Evolutionary conservation across 441 rosid genomes (phyloP).

Genomic region (Breynia disticha): DNA sequence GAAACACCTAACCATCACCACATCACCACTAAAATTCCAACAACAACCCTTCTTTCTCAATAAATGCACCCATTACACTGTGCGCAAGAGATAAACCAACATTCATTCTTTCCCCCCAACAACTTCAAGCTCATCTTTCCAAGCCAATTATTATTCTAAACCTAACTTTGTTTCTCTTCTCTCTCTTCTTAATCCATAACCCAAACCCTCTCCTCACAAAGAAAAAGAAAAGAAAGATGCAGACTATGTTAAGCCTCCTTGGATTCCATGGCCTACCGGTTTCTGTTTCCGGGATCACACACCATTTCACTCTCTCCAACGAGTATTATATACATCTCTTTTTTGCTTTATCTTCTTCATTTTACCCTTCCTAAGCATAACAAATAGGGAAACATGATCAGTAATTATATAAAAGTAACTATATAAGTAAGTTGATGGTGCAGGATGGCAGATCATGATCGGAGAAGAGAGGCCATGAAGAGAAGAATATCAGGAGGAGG

Average conservation of each 20-base stretch:
- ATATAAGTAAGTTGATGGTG: background rate
- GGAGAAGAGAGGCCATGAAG: conserved; percentile 38
- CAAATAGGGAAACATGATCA: no score
- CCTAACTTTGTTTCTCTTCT: background rate
- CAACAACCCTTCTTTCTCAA: no score
- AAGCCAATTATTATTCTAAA: background rate
- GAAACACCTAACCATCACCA: no score
- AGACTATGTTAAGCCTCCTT: conserved; percentile 33
- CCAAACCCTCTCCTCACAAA: background rate
- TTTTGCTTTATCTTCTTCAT: background rate
- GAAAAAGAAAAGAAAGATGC: conserved; percentile 19
- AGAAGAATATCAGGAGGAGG: conserved; percentile 24
- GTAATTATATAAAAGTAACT: background rate
- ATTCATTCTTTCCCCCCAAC: background rate
- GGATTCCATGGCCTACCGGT: conserved; percentile 49
- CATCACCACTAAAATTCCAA: no score
- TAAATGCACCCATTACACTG: no score
- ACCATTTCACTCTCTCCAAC: conserved; percentile 24
- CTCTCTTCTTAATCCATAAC: background rate
- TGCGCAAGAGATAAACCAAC: no score
- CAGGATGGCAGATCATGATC: conserved; percentile 49
- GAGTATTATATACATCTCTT: background rate
- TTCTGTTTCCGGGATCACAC: conserved; percentile 40
- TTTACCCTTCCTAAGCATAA: no score
- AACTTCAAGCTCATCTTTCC: background rate